Base-by-base conservation (phyloP, 768 basidiomycete species). In the Termitomyces sp. region DNA sequence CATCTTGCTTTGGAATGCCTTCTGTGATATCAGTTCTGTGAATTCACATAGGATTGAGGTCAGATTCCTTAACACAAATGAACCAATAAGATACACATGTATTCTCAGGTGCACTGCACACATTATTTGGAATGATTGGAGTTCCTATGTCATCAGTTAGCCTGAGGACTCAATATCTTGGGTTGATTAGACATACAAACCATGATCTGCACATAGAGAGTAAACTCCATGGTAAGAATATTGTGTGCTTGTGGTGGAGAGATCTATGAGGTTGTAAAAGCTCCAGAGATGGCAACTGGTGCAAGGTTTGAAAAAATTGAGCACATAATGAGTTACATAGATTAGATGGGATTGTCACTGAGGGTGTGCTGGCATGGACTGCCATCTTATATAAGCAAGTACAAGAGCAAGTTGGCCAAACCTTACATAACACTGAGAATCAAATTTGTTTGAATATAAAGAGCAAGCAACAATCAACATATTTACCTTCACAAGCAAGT, bases 11-110 rank as follows among this genome's bases (percentile, higher is more conserved):
- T 7, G 95, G 96, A 52, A 98, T 98, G 14, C 94, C 95, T 69
- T 98, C 96, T 0, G 95, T 98, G 68, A 99, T 96, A 71, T 99
- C 97, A 59, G 98, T 86, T 8, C 91, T 93, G 65, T n/a, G 16
- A 4, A 31, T 21, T 5, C 7, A 29, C 4, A 4, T 16, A 16
- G 29, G 38, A 53, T 52, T 35, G 37, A 27, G 12, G 40, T 47
- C n/a, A 38, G 51, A 43, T 19, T 57, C 23, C 34, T 46, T 37
- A 53, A 40, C 57, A 35, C 19, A 10, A 4, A 49, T 17, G 34
- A 2, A 23, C 25, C 14, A 23, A 35, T 12, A 38, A 29, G 2
- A 4, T 17, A 72, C 87, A 60, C 68, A 89, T 88, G 88, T 87
- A 80, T 96, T 55, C 94, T 75, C 43, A 97, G 77, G 68, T 94